These are phyloP conservation scores for Stenocarpella maydis DNA, from an alignment of 2,329 filamentous ascomycete genomes.

Conservation along the genomic window DNA sequence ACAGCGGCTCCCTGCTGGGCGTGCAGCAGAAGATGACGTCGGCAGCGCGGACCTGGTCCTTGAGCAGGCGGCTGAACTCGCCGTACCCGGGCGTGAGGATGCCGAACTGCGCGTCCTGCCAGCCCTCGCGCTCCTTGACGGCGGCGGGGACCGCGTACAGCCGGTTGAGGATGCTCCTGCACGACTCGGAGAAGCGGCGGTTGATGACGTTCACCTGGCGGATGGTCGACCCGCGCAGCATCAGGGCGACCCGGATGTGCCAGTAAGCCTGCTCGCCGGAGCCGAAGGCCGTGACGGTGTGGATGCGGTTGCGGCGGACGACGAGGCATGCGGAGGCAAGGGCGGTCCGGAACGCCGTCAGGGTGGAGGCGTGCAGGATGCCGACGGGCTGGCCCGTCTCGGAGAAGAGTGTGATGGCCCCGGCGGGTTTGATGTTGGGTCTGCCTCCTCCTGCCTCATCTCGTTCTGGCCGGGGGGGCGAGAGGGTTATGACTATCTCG, in stretches of 20 bases:
- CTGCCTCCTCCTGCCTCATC: constrained; percentile 41
- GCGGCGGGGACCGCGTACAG: constrained; percentile 54
- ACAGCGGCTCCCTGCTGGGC: constrained; percentile 76
- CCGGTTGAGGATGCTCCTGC: constrained; percentile 58
- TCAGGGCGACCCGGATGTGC: constrained; percentile 86
- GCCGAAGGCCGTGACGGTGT: constrained; percentile 84
- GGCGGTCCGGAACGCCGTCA: constrained; percentile 84
- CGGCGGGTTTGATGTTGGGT: constrained; percentile 60
- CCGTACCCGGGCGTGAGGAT: constrained; percentile 74
- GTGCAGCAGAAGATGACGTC: constrained; percentile 93
- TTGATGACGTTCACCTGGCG: constrained; percentile 86
- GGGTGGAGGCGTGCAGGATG: constrained; percentile 74
- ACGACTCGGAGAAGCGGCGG: constrained; percentile 69
- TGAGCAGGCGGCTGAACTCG: constrained; percentile 71
- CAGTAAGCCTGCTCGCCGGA: constrained; percentile 92
- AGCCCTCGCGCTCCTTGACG: constrained; percentile 66
- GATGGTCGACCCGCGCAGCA: constrained; percentile 75
- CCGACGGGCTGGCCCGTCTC: constrained; percentile 69
- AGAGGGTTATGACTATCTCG: constrained; percentile 65
- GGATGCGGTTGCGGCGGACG: constrained; percentile 71
- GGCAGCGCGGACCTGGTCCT: constrained; percentile 73
- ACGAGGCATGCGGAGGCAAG: constrained; percentile 75
- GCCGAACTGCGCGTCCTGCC: constrained; percentile 72
- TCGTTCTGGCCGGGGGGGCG: constrained; percentile 46
- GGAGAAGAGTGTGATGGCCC: constrained; percentile 74